Conservation (phyloP, 345 rosid species). For the Physaria fendleri region DNA sequence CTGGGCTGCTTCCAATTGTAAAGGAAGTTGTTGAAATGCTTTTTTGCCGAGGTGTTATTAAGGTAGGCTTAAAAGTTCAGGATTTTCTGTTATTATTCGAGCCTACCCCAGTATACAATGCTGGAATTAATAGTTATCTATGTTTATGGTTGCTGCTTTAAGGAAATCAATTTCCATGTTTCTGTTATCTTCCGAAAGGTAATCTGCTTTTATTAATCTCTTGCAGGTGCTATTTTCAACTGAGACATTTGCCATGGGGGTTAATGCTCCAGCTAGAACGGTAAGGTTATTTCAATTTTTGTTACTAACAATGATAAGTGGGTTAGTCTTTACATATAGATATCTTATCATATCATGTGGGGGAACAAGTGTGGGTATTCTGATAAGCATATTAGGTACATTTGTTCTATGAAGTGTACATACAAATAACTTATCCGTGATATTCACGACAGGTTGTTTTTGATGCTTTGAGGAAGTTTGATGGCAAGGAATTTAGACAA, state of each 20-base stretch:
- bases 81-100: background rate
- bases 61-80: constrained; percentile 40
- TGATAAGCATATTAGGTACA: constrained; percentile 3
- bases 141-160: constrained; percentile 3
- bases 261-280: constrained; percentile 98
- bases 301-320: constrained; percentile 8
- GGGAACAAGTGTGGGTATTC: background rate
- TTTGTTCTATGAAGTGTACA: background rate
- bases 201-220: constrained; percentile 17
- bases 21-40: constrained; percentile 99
- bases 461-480: constrained; percentile 88
- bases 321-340: background rate
- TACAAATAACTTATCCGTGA: constrained; percentile 18
- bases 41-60: constrained; percentile 93
- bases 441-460: constrained; percentile 65
- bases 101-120: background rate
- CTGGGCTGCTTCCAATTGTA: constrained; percentile 97
- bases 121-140: background rate
- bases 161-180: background rate
- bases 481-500: constrained; percentile 81
- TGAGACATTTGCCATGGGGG: constrained; percentile 99
- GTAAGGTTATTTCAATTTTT: constrained; percentile 38
- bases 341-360: background rate
- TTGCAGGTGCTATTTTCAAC: constrained; percentile 88
- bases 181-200: background rate